Conservation (phyloP, 2,329 filamentous ascomycete genomes). For the Fusarium denticulatum region DNA sequence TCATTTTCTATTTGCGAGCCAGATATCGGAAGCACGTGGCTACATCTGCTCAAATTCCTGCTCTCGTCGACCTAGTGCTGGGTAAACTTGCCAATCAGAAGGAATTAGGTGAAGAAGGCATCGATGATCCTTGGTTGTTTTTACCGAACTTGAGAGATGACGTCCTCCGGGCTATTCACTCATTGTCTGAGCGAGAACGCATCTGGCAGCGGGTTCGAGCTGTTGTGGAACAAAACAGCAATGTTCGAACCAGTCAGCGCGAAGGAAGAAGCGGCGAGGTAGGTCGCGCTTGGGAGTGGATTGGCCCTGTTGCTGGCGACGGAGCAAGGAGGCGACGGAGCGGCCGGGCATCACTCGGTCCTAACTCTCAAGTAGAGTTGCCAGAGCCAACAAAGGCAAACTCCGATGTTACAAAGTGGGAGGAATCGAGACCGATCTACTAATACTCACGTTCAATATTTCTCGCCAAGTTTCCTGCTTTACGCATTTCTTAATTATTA, state of each 20-base stretch:
- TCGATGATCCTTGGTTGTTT: constrained; percentile 82
- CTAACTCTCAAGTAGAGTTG: constrained; percentile 51
- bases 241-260: constrained; percentile 81
- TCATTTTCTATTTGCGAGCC: constrained; percentile 70
- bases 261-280: constrained; percentile 73
- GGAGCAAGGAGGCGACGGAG: constrained; percentile 60
- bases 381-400: constrained; percentile 40
- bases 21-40: constrained; percentile 70
- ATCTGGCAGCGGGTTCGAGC: constrained; percentile 85
- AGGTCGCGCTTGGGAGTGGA: constrained; percentile 76
- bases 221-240: constrained; percentile 93
- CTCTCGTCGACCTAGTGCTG: constrained; percentile 84
- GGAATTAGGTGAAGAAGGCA: constrained; percentile 73
- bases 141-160: constrained; percentile 92
- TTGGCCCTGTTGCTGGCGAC: constrained; percentile 64
- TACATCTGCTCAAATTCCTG: constrained; percentile 78
- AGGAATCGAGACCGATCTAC: constrained; percentile 55
- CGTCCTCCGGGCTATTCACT: constrained; percentile 84
- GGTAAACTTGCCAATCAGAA: constrained; percentile 86
- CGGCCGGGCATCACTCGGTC: constrained; percentile 60
- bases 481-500: constrained; percentile 17
- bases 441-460: constrained; percentile 37
- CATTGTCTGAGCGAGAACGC: constrained; percentile 76
- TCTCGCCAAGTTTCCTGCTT: background rate
- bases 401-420: constrained; percentile 52